Percentiles rank a stretch among this genome's conserved stretches.
Conservation (phyloP, 2,329 filamentous ascomycete genomes). For the Ophiostoma ips region DNA sequence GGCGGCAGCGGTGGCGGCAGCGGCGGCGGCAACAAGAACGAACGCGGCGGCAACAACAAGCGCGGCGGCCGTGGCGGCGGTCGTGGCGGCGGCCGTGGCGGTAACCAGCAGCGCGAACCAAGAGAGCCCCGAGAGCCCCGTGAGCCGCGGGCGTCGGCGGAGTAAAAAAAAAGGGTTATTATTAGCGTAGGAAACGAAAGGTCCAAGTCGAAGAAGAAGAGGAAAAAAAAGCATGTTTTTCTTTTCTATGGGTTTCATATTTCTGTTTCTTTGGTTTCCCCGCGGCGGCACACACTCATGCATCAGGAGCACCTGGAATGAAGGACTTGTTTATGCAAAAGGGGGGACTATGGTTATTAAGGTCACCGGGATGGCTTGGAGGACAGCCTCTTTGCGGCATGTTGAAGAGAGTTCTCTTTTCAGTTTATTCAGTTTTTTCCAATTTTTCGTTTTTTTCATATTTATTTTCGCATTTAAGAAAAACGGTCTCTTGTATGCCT, state of each 20-base stretch:
- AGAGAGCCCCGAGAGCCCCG: constrained; percentile 36
- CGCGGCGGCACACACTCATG: constrained; percentile 1
- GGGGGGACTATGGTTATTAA: background rate
- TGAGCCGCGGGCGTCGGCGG: constrained; percentile 25
- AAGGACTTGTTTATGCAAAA: background rate
- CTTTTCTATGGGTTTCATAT: background rate
- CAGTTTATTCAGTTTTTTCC: too few species aligned
- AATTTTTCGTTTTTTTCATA: too few species aligned
- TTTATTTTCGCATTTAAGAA: too few species aligned
- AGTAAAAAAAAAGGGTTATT: constrained; percentile 12
- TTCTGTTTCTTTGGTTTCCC: constrained; percentile 1
- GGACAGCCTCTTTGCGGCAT: background rate
- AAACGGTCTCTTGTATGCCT: too few species aligned
- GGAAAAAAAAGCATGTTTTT: background rate
- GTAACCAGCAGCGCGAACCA: constrained; percentile 31
- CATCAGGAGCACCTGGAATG: constrained; percentile 2
- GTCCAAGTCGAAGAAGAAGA: background rate
- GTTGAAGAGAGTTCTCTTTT: background rate
- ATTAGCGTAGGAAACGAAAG: too few species aligned
- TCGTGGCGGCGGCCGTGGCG: constrained; percentile 36
- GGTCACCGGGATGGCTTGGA: background rate
- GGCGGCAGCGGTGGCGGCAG: constrained; percentile 25
- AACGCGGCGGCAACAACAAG: constrained; percentile 27
- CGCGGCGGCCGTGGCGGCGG: constrained; percentile 24
- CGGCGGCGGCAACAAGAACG: constrained; percentile 36